phyloP scores from a whole-genome alignment of 1,284 basidiomycete genomes.

The Trametes hirsuta region DNA sequence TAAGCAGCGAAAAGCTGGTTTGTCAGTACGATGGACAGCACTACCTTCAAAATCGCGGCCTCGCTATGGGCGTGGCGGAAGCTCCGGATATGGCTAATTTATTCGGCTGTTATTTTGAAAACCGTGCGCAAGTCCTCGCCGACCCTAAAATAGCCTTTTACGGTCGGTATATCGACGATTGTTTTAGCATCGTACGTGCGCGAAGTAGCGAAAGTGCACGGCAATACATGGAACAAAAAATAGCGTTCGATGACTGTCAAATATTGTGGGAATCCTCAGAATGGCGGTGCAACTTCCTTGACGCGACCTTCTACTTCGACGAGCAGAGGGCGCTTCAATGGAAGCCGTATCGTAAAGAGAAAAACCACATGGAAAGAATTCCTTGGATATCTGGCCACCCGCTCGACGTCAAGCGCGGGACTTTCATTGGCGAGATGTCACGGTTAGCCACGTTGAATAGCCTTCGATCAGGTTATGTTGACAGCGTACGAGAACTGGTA shows the following conservation, averaged over 20 bases:
- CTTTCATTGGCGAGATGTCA: constrained; percentile 5
- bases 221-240: neutral
- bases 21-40: neutral
- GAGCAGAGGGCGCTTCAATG: neutral
- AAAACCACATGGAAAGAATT: constrained; percentile 12
- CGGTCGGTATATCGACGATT: constrained; percentile 8
- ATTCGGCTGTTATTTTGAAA: constrained; percentile 2
- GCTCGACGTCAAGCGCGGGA: constrained; percentile 1
- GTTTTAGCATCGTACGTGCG: neutral
- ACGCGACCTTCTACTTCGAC: constrained; percentile 1
- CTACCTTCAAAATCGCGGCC: neutral
- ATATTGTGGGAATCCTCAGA: neutral
- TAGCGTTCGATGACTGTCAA: constrained; percentile 1
- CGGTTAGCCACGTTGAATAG: constrained; percentile 5
- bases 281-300: neutral
- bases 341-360: neutral
- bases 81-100: constrained; percentile 2
- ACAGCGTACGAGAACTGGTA: neutral
- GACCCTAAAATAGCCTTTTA: neutral
- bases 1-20: neutral
- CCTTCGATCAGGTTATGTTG: neutral
- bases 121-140: neutral
- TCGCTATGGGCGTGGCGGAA: constrained; percentile 5
- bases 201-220: neutral
- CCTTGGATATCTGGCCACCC: constrained; percentile 8